Percentiles rank a stretch among this genome's conserved stretches.
Conservation (phyloP, 176 grass and related monocot genomes). For the Luzula sylvatica region DNA sequence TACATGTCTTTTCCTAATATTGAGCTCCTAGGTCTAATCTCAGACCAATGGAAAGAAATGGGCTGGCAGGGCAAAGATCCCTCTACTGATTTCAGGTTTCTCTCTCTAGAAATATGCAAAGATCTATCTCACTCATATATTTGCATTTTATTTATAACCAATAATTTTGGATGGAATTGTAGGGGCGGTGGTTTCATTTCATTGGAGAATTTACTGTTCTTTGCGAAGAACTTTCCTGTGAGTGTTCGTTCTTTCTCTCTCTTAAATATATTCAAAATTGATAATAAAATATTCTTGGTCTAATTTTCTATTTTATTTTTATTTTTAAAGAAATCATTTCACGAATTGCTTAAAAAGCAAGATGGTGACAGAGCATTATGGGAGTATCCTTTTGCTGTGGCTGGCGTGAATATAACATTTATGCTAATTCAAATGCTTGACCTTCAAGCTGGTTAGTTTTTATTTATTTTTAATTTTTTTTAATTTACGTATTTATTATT, state of each 20-base stretch:
- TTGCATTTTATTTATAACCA: too few relatives aligned
- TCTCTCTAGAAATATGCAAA: neutral
- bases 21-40: slow-evolving; percentile 50
- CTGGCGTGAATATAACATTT: slow-evolving; percentile 84
- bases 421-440: slow-evolving; percentile 87
- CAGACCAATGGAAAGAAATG: slow-evolving; percentile 86
- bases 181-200: slow-evolving; percentile 76
- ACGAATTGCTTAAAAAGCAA: slow-evolving; percentile 61
- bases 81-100: slow-evolving; percentile 70
- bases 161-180: slow-evolving; percentile 25
- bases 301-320: neutral
- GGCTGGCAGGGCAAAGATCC: slow-evolving; percentile 87
- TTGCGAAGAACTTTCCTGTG: slow-evolving; percentile 48
- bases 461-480: slow-evolving; percentile 17
- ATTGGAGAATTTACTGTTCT: slow-evolving; percentile 73
- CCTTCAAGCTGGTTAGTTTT: slow-evolving; percentile 61
- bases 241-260: slow-evolving; percentile 22
- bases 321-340: slow-evolving; percentile 49
- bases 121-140: too few relatives aligned
- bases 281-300: neutral
- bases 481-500: slow-evolving; percentile 6
- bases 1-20: slow-evolving; percentile 52
- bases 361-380: slow-evolving; percentile 51
- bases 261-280: too few relatives aligned
- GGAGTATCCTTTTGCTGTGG: slow-evolving; percentile 82